These are phyloP conservation scores for Boletus subparvulus DNA, from an alignment of 768 basidiomycete species.

Conservation along the genomic window DNA sequence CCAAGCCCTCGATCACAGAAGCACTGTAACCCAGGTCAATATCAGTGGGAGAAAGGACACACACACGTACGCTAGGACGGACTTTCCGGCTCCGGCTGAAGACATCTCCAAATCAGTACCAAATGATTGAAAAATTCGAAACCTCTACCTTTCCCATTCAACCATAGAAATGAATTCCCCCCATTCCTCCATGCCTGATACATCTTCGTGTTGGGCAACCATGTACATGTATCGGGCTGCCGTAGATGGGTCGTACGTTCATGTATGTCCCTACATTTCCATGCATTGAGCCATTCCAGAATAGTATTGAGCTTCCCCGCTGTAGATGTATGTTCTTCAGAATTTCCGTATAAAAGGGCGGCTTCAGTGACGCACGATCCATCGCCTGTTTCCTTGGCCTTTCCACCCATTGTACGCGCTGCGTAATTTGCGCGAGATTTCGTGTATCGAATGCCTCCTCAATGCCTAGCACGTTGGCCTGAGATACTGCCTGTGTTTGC, in stretches of 20 bases:
- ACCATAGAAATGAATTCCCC: conserved; percentile 1
- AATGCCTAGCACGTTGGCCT: background rate
- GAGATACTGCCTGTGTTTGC: background rate
- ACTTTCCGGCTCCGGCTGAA: conserved; percentile 7
- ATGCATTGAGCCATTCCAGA: background rate
- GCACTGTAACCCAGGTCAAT: background rate
- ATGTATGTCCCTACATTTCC: background rate
- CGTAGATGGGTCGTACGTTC: background rate
- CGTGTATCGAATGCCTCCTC: background rate
- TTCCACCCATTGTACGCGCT: background rate
- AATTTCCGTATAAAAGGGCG: background rate
- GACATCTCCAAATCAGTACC: background rate
- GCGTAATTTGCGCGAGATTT: background rate
- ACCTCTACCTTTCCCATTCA: background rate
- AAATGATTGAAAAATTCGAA: background rate
- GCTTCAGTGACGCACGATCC: background rate
- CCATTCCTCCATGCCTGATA: background rate
- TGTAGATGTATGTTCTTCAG: background rate
- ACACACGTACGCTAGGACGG: conserved; percentile 2
- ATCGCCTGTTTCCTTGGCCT: background rate
- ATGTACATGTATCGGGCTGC: conserved; percentile 5
- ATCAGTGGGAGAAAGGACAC: background rate
- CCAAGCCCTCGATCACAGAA: conserved; percentile 6
- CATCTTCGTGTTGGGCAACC: background rate
- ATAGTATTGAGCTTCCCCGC: background rate